A percentile compares a stretch with the other conserved stretches of the same genome.
phyloP scores from a whole-genome alignment of 2,329 filamentous ascomycete species.

The Colletotrichum horii region DNA sequence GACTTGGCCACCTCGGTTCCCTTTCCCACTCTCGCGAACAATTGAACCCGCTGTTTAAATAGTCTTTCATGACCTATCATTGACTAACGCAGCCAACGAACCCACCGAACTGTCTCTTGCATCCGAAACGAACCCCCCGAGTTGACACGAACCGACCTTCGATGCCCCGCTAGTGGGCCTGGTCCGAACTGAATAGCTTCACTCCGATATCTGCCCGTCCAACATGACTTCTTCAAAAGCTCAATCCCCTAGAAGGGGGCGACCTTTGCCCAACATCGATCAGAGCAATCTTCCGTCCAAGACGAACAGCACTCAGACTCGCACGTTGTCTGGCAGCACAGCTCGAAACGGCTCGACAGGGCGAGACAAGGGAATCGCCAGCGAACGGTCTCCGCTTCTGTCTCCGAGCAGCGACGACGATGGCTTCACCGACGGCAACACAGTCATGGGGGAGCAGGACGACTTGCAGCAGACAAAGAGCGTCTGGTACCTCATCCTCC shows the following conservation, averaged over 20 bases:
- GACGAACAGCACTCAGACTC: background rate
- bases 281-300: constrained; percentile 1
- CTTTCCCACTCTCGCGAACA: background rate
- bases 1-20: background rate
- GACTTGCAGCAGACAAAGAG: constrained; percentile 72
- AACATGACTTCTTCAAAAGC: constrained; percentile 17
- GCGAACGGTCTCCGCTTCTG: constrained; percentile 19
- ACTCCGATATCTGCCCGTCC: background rate
- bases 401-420: constrained; percentile 14
- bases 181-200: background rate
- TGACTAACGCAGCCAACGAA: background rate
- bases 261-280: constrained; percentile 11
- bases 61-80: background rate
- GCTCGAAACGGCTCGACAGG: background rate
- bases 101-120: background rate
- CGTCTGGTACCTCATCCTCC: constrained; percentile 81
- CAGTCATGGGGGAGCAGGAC: constrained; percentile 11
- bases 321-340: constrained; percentile 1
- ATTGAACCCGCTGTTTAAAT: background rate
- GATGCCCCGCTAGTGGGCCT: constrained; percentile 17
- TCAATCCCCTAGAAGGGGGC: constrained; percentile 10
- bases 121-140: background rate
- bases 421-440: background rate
- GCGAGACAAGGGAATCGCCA: background rate
- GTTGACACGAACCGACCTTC: background rate